Base-by-base conservation (phyloP, 768 basidiomycete species). In the Leccinum broughii region DNA sequence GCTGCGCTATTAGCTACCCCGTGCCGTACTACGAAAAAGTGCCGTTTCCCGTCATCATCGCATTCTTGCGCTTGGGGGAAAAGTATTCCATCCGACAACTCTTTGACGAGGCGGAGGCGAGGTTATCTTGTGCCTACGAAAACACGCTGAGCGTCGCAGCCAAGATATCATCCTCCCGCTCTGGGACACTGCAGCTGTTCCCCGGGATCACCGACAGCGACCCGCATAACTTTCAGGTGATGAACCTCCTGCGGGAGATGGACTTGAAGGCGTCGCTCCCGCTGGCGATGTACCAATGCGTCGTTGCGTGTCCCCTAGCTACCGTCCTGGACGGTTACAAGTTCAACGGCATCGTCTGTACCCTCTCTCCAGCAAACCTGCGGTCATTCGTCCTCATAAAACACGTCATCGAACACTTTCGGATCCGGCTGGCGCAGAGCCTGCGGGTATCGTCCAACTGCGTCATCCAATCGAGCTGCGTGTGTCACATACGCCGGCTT, bases 51-150 rank as follows among this genome's bases (percentile, higher is more conserved):
- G 7, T 62, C 30, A 39, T 56, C 2, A 17, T 54, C 0, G 63
- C 58, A 4, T 70, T 68, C 49, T 49, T 70, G 32, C 68, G 52
- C 22, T 11, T 70, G 20, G 70, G 70, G 3, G 60, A 69, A 48
- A 71, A 72, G 54, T 71, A 71, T 13, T 37, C 39, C 51, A 67
- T 72, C 1, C 52, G 22, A 26, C 26, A 2, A 22, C 28, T 71
- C 30, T 30, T 54, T 20, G 28, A 58, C 9, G 62, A 64, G 35
- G 70, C 59, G 1, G 59, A 59, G 24, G 56, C 34, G 20, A 46
- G 60, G 17, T 6, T 71, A 30, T 20, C 20, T 11, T 57, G 56
- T 17, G 9, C 48, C 9, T 58, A 51, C 20, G 58, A 66, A 13
- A 6, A 51, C 20, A 35, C 37, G 35, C 8, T 59, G 50, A 17